These are phyloP conservation scores for Takashimella tepidaria DNA, from an alignment of 1,284 basidiomycete species.

Conservation along the genomic window DNA sequence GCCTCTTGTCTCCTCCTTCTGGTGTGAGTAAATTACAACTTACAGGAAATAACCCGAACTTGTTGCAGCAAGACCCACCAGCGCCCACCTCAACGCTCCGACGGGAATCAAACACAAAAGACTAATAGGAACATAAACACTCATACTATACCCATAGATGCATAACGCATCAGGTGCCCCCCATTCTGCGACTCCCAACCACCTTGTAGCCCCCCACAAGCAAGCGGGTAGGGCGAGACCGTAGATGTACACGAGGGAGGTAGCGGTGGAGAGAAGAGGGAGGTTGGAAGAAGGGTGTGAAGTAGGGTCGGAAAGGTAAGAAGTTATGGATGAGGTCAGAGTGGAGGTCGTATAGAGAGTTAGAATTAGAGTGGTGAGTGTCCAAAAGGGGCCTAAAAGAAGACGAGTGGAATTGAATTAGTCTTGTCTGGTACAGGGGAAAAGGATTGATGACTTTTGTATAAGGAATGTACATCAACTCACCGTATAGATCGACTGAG, in stretches of 20 bases:
- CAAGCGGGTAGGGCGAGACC: constrained; percentile 71
- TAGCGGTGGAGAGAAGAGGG: constrained; percentile 70
- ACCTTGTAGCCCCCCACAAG: constrained; percentile 63
- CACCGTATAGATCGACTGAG: constrained; percentile 52
- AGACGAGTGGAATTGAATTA: not conserved
- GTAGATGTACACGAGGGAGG: constrained; percentile 78
- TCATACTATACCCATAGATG: constrained; percentile 52
- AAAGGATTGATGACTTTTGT: too few relatives aligned
- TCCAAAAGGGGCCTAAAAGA: constrained; percentile 80
- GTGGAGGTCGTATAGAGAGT: constrained; percentile 85
- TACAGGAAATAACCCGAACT: constrained; percentile 76
- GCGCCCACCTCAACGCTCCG: constrained; percentile 69
- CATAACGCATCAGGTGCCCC: constrained; percentile 63
- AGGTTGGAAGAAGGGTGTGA: constrained; percentile 55
- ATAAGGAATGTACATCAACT: too few relatives aligned
- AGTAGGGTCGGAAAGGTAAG: constrained; percentile 60
- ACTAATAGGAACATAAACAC: constrained; percentile 58
- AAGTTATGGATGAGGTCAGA: constrained; percentile 72
- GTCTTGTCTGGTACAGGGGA: too few relatives aligned
- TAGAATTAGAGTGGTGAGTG: constrained; percentile 85
- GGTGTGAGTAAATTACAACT: too few relatives aligned
- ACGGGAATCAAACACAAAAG: constrained; percentile 72
- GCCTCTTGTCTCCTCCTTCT: too few relatives aligned
- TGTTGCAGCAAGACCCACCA: constrained; percentile 64
- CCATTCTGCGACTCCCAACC: constrained; percentile 79